Percentiles rank a stretch among this genome's conserved stretches.
Conservation (phyloP, 257 asterid species). For the Leptodermis oblonga region DNA sequence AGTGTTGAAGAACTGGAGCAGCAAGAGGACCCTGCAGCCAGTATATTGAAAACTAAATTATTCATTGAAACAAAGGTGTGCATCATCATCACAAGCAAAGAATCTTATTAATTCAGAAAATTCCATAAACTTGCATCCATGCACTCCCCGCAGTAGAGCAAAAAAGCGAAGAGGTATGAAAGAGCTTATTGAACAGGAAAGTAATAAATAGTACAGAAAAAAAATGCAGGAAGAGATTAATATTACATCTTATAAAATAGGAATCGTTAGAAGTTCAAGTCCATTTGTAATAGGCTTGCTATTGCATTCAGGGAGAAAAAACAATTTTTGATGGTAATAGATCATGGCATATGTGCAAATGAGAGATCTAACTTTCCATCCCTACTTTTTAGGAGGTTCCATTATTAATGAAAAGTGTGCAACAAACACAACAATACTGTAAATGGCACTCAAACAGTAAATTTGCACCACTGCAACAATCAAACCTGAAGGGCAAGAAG, state of each 20-base stretch:
- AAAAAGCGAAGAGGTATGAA: neutral
- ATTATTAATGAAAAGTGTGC: neutral
- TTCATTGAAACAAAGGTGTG: neutral
- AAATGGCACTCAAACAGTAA: neutral
- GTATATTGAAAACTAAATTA: constrained; percentile 7
- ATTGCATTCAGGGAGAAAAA: constrained; percentile 5
- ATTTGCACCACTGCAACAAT: constrained; percentile 8
- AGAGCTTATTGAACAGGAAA: neutral
- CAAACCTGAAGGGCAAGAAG: constrained; percentile 96
- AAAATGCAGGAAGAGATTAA: neutral
- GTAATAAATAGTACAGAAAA: neutral
- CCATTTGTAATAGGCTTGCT: neutral
- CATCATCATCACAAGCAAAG: neutral
- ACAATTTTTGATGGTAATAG: neutral
- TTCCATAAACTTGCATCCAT: neutral
- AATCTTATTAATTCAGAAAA: neutral
- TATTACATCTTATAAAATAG: neutral
- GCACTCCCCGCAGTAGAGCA: neutral
- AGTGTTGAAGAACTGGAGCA: constrained; percentile 84
- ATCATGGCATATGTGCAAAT: neutral
- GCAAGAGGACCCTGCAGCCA: constrained; percentile 91
- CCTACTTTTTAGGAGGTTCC: neutral
- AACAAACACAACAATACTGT: neutral
- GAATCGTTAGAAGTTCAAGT: neutral
- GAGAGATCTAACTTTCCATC: neutral